Evolutionary conservation across 345 rosid genomes (phyloP), one percentile per base, ranked within the genome.

Genomic region (Eucalyptus urophylla): DNA sequence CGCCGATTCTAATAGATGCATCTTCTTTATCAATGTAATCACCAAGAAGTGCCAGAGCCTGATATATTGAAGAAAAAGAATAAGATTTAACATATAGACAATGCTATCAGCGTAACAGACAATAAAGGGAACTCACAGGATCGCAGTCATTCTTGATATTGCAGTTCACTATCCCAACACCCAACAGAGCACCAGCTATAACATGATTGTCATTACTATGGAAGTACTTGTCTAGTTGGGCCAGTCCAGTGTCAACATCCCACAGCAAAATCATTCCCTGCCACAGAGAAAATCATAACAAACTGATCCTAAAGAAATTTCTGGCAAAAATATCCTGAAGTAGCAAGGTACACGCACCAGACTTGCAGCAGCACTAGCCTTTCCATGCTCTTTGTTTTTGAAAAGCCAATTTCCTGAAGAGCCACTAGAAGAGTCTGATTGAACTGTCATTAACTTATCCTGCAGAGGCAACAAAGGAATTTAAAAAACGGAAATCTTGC

Each of bases 351-450:
- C 24, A 54, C 93, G 86, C 92, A 97, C 99, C 96, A 98, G 92
- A 94, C 99, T 98, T 86, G 99, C 99, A 87, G 96, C 97, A 88
- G 99, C 99, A 93, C 99, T 98, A 89, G 94, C 93, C 93, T 97
- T 98, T 87, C 97, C 98, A 89, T 98, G 99, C 89, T 96, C 99
- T 92, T 96, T 98, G 89, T 98, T 98, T 92, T 97, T 98, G 94
- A 96, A 96, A 89, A 98, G 97, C 99, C 99, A 98, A 90, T 93
- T 95, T 90, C 94, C 97, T 27, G 98, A 93, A 83, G 97, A 86
- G 90, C 95, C 95, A 85, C 96, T 92, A 88, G 98, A 92, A 86
- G 95, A 85, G 91, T 98, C 99, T 88, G 98, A 91, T 87, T 93
- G 96, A 44, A 92, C 95, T 21, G 98, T 98, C 99, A 98, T 97